A percentile compares a stretch with the other conserved stretches of the same genome.
phyloP scores from a whole-genome alignment of 2,329 filamentous ascomycete genomes.

The Amauroascus verrucosus region DNA sequence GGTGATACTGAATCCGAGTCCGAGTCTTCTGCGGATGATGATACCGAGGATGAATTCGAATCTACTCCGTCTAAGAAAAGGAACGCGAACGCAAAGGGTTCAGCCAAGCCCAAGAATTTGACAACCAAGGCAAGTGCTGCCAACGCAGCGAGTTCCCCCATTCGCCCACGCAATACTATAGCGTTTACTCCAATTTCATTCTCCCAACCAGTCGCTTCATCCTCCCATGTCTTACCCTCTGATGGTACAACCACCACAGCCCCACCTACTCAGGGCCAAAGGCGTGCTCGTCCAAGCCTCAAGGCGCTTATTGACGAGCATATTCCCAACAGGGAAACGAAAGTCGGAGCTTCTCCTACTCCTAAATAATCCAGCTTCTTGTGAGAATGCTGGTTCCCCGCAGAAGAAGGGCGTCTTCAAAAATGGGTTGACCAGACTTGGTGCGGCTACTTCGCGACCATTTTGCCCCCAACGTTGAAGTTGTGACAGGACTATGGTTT shows the following conservation, averaged over 20 bases:
- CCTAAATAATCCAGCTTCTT: background rate
- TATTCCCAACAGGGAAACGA: background rate
- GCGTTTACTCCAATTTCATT: background rate
- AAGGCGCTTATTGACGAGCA: background rate
- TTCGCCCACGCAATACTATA: background rate
- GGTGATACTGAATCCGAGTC: background rate
- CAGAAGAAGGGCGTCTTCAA: background rate
- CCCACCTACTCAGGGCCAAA: background rate
- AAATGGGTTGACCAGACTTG: background rate
- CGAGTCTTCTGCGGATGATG: background rate
- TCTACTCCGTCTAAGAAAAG: background rate
- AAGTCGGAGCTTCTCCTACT: too few species aligned
- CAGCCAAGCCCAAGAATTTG: background rate
- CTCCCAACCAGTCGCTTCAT: background rate
- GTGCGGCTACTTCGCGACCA: background rate
- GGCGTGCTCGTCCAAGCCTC: background rate
- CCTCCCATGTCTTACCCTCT: background rate
- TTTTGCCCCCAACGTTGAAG: background rate
- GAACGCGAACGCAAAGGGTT: background rate
- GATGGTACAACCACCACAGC: too few species aligned
- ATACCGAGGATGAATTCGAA: background rate
- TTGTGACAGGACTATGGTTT: too few species aligned
- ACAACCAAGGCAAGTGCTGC: background rate
- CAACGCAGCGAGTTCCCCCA: background rate
- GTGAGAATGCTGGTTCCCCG: background rate